Evolutionary conservation across 371 early-diverging fungal species (phyloP), one percentile per base, ranked within the genome.

Genomic region (Parasitella parasitica): DNA sequence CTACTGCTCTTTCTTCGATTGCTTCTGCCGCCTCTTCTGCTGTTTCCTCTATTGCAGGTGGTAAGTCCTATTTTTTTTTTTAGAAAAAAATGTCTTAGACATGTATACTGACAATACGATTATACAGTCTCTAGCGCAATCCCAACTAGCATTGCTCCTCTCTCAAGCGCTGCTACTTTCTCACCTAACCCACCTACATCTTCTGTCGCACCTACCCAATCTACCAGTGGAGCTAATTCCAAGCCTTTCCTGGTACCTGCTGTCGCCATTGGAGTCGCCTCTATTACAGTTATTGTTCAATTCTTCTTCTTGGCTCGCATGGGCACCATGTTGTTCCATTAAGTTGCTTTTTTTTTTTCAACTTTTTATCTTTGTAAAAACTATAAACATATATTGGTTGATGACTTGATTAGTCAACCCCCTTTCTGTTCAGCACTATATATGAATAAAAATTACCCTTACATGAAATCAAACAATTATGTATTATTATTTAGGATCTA

Each of bases 251-350:
- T 59, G 39, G 36, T 54, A 9, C 59, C 58, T 39, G 55, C 50
- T 26, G 49, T 59, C 32, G 65, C 65, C 13, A 48, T 61, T 24
- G 61, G 52, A 22, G 52, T 52, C 43, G 57, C 52, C 27, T 43
- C 43, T 16, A 22, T 64, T 6, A 56, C 52, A 41, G 52, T 56
- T 18, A 39, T 63, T 26, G 39, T 56, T 9, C 63, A 57, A 34
- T 51, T 57, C 50, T 51, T 61, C 39, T 39, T 60, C 51, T 55
- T 56, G 26, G 26, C 28, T 35, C 52, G 34, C 27, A 66, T 57
- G 48, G 32, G 53, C 20, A 36, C 43, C 20, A 20, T 27, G 20
- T 41, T 39, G 8, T 57, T 51, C 37, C 37, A 34, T 36, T 53
- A n/a, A 12, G 22, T 53, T 13, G 20, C 28, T 30, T 28, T n/a